These are phyloP conservation scores for Dryadomyces quercus-mongolicae DNA, from an alignment of 2,329 filamentous ascomycete genomes.

Conservation along the genomic window DNA sequence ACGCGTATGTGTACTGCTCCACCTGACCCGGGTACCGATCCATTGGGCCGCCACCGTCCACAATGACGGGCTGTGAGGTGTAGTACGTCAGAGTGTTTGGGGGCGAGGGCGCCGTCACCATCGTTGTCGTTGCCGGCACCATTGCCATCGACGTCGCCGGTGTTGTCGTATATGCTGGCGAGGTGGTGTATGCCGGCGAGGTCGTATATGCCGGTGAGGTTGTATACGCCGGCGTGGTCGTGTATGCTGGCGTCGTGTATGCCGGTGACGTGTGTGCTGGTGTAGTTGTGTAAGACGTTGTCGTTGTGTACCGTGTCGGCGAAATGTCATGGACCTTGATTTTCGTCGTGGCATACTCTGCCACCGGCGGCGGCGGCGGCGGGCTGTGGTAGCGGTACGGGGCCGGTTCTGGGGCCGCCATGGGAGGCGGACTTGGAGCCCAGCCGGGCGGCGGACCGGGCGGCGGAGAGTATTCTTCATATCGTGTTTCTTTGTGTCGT, in stretches of 20 bases:
- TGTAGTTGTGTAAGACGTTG: constrained; percentile 17
- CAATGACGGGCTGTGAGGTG: constrained; percentile 23
- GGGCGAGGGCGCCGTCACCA: background rate
- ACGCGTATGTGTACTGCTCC: constrained; percentile 20
- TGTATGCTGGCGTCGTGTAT: constrained; percentile 9
- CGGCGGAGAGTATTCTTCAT: constrained; percentile 13
- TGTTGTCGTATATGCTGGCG: too few relatives aligned
- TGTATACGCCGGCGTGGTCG: too few relatives aligned
- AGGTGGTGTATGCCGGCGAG: too few relatives aligned
- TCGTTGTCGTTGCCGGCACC: constrained; percentile 6
- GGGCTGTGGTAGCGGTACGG: constrained; percentile 15
- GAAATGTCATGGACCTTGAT: constrained; percentile 35
- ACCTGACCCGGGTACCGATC: constrained; percentile 14
- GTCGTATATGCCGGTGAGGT: too few relatives aligned
- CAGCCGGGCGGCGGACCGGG: constrained; percentile 8
- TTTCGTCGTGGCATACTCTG: constrained; percentile 27
- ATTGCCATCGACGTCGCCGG: constrained; percentile 11
- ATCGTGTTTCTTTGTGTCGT: background rate
- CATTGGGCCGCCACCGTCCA: constrained; percentile 23
- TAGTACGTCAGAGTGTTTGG: constrained; percentile 10
- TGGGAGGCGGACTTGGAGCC: background rate
- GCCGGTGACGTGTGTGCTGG: constrained; percentile 8
- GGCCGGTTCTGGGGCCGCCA: background rate
- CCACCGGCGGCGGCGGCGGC: constrained; percentile 19
- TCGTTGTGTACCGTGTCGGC: constrained; percentile 22